phyloP scores from a whole-genome alignment of 768 basidiomycete genomes.

The Kwoniella sp. region DNA sequence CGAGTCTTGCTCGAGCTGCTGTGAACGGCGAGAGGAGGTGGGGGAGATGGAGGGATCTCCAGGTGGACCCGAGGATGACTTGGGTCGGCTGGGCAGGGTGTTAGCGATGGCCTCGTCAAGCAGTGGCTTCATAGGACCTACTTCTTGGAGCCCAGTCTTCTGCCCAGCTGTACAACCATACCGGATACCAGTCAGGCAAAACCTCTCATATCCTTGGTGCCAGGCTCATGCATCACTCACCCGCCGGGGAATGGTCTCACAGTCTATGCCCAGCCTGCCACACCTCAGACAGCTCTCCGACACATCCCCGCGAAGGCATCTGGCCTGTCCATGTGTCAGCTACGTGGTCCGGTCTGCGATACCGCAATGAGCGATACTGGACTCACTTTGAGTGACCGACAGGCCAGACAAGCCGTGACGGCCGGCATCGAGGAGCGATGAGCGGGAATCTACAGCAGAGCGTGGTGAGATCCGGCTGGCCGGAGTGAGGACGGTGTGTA shows the following conservation, averaged over 20 bases:
- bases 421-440: slow-evolving; percentile 12
- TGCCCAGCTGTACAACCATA: slow-evolving; percentile 1
- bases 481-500: too few species aligned
- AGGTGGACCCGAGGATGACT: neutral
- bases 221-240: slow-evolving; percentile 3
- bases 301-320: neutral
- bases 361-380: neutral
- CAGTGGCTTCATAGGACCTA: neutral
- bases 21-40: too few species aligned
- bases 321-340: neutral
- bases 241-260: slow-evolving; percentile 8
- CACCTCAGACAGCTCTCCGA: slow-evolving; percentile 3
- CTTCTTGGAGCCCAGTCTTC: slow-evolving; percentile 13
- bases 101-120: neutral
- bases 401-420: slow-evolving; percentile 14
- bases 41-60: neutral
- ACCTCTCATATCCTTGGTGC: too few species aligned
- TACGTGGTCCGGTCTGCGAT: neutral
- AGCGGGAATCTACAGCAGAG: too few species aligned
- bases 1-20: too few species aligned
- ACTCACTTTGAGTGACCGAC: slow-evolving; percentile 10
- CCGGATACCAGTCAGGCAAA: too few species aligned
- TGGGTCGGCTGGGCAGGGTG: neutral
- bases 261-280: slow-evolving; percentile 2
- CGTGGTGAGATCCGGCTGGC: too few species aligned